Base-by-base conservation (phyloP, 164 flowering plant species). In the Vitis cinerea region DNA sequence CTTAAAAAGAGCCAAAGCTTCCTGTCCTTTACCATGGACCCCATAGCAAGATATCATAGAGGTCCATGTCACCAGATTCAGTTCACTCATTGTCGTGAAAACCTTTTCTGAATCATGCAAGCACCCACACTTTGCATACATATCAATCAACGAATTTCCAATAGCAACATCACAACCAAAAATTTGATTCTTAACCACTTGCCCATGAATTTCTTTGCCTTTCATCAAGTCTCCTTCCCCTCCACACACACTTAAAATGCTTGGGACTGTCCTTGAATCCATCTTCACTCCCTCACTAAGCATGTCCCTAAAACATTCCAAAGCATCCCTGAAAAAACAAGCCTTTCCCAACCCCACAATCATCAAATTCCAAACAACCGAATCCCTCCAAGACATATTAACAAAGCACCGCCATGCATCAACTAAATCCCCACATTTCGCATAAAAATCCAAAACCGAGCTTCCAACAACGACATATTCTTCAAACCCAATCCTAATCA, bases 11-110 rank as follows among this genome's bases (percentile, higher is more conserved):
- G 58, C 10, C 74, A 88, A 67, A 58, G 90, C 70, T 59, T 86
- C 79, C 51, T 77, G 71, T 48, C 88, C 92, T 71, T 74, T 82
- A 50, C 92, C 92, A 75, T 86, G 90, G 72, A 77, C 29, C 52
- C 88, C 90, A 68, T 82, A 82, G 63, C 86, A 78, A 44, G 86
- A 86, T 59, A 88, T 83, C 86, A 85, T 75, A 13, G 91, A 81
- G 17, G 87, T 87, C 87, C 91, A 87, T 13, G 85, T 81, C 11
- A 87, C 82, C 49, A 85, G 15, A 76, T 75, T 83, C 61, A 66
- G 55, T 15, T 67, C 64, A 44, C 9, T 7, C 87, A 84, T 82
- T 59, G 56, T 75, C 11, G 17, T 13, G 49, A 87, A 85, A 71
- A 85, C 82, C 50, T 75, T 83, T 30, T 72, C 72, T 0, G 85